Evolutionary conservation across 2,329 filamentous ascomycete species (phyloP).

Genomic region (Claviceps paspali): DNA sequence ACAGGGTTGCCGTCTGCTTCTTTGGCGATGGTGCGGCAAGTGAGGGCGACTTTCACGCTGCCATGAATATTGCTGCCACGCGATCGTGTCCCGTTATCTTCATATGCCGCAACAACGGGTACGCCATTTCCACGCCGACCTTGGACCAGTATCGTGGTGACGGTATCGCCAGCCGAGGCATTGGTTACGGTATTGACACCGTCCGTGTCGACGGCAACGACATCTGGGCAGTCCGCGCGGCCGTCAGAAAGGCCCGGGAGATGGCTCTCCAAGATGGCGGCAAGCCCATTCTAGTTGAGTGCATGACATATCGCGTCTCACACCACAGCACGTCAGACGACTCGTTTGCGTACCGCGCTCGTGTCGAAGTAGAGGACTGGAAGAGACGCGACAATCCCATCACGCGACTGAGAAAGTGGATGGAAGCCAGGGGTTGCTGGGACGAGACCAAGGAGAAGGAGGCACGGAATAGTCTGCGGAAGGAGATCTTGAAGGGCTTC

Average conservation of each 20-base stretch:
- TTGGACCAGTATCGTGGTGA: slow-evolving; percentile 85
- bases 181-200: slow-evolving; percentile 89
- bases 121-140: slow-evolving; percentile 79
- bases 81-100: slow-evolving; percentile 77
- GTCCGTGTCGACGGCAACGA: slow-evolving; percentile 91
- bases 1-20: slow-evolving; percentile 63
- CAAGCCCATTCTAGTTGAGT: slow-evolving; percentile 74
- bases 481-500: slow-evolving; percentile 73
- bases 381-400: slow-evolving; percentile 83
- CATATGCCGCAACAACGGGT: slow-evolving; percentile 87
- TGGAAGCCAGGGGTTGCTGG: slow-evolving; percentile 74
- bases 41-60: slow-evolving; percentile 85
- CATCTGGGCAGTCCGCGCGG: slow-evolving; percentile 75
- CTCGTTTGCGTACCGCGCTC: slow-evolving; percentile 86
- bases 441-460: slow-evolving; percentile 69
- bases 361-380: slow-evolving; percentile 91
- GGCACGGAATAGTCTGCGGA: slow-evolving; percentile 47
- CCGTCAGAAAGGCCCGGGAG: slow-evolving; percentile 58
- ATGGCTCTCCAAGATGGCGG: slow-evolving; percentile 71
- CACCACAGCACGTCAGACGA: slow-evolving; percentile 97
- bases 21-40: slow-evolving; percentile 85
- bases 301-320: slow-evolving; percentile 95
- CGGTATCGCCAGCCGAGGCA: slow-evolving; percentile 72
- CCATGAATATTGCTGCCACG: slow-evolving; percentile 80
- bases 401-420: slow-evolving; percentile 72